Evolutionary conservation across 768 basidiomycete genomes (phyloP).

Genomic region (Pulveroboletus sp.): DNA sequence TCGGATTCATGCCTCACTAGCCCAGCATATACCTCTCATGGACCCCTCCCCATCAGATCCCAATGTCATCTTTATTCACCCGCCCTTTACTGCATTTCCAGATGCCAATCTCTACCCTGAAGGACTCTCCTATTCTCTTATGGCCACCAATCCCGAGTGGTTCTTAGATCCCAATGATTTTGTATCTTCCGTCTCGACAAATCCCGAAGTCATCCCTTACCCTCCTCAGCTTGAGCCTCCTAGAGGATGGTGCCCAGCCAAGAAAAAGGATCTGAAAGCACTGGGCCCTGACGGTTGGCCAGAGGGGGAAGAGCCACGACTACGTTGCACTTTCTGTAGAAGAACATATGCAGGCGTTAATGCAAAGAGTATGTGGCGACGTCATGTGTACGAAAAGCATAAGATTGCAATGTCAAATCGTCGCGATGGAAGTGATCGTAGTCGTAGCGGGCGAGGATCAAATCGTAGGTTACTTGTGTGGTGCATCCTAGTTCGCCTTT

Average conservation of each 20-base stretch:
- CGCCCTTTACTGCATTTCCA: constrained; percentile 68
- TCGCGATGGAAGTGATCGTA: constrained; percentile 62
- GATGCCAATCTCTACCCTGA: constrained; percentile 55
- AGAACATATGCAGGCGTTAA: constrained; percentile 83
- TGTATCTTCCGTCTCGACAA: constrained; percentile 38
- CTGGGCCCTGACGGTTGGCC: constrained; percentile 68
- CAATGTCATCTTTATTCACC: constrained; percentile 63
- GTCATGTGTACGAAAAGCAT: constrained; percentile 86
- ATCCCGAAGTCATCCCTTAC: constrained; percentile 58
- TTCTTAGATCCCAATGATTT: constrained; percentile 72
- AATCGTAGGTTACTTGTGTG: constrained; percentile 48
- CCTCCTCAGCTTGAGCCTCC: constrained; percentile 78
- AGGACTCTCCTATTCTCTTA: constrained; percentile 63
- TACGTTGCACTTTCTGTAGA: constrained; percentile 81
- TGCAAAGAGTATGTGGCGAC: constrained; percentile 88
- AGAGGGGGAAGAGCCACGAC: constrained; percentile 73
- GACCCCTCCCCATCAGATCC: constrained; percentile 69
- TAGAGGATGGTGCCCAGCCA: constrained; percentile 82
- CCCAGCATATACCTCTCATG: constrained; percentile 49
- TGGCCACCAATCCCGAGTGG: constrained; percentile 79
- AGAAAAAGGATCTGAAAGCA: constrained; percentile 73
- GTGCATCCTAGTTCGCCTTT: constrained; percentile 13
- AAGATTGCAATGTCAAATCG: constrained; percentile 88
- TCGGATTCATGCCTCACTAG: constrained; percentile 33
- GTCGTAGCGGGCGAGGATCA: constrained; percentile 53